Conservation (phyloP, 2,329 filamentous ascomycete species). For the Plenodomus tracheiphilus region DNA sequence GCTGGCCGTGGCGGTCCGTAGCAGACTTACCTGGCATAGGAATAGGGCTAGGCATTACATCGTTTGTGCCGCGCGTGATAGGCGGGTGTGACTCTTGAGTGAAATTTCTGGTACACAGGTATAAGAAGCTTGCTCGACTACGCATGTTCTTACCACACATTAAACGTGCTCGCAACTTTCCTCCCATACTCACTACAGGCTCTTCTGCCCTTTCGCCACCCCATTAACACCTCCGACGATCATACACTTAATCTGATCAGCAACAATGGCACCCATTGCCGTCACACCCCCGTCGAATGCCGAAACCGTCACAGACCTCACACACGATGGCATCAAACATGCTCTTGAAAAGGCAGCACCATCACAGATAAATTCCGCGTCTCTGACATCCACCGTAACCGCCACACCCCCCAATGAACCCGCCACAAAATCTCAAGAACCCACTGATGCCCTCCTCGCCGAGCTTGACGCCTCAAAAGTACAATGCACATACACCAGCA, state of each 20-base stretch:
- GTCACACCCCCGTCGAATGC: constrained; percentile 34
- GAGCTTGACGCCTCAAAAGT: constrained; percentile 51
- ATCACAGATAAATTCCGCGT: constrained; percentile 30
- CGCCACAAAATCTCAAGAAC: constrained; percentile 12
- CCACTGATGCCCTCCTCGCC: constrained; percentile 33
- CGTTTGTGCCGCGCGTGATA: constrained; percentile 26
- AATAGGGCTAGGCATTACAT: constrained; percentile 15
- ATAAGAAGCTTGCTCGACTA: constrained; percentile 16
- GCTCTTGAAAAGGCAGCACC: constrained; percentile 36
- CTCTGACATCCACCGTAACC: constrained; percentile 28
- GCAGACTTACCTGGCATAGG: constrained; percentile 11
- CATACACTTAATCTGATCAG: background rate
- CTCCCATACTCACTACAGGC: background rate
- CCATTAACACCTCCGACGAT: background rate
- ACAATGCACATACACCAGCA: constrained; percentile 45
- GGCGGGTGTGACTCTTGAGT: constrained; percentile 29
- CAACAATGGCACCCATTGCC: constrained; percentile 37
- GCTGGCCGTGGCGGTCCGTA: constrained; percentile 16
- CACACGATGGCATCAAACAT: constrained; percentile 35
- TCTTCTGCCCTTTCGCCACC: background rate
- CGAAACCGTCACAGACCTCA: constrained; percentile 35
- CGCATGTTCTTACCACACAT: constrained; percentile 1
- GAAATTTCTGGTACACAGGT: constrained; percentile 17
- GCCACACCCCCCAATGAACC: constrained; percentile 26
- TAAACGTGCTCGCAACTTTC: background rate